Base-by-base conservation (phyloP, 2,329 filamentous ascomycete genomes). In the Trichophyton simii region DNA sequence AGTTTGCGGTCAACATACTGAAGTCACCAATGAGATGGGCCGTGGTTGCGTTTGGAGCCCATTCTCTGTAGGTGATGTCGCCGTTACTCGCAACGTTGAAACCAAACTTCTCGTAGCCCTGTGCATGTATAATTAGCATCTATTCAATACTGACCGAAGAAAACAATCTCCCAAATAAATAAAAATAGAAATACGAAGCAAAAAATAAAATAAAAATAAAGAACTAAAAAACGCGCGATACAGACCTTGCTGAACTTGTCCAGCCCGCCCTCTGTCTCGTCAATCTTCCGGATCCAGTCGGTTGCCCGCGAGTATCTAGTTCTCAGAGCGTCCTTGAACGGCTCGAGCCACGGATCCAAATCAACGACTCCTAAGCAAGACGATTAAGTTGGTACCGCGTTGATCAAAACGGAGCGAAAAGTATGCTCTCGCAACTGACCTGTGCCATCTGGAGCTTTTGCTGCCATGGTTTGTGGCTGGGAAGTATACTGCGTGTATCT, bases 1-100 rank as follows among this genome's bases (percentile, higher is more conserved):
- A 25, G n/a, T 2, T 25, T 42, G 28, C 6, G 7, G 34, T 8
- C 3, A 61, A 72, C 85, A 67, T 78, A 91, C 88, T 99, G 80
- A 97, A 99, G 68, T 97, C 94, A 64, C 94, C 94, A 68, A 95
- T 87, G 59, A 99, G 82, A 72, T 86, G 91, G 58, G 94, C 94
- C 70, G 88, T 81, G 46, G 84, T 79, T 60, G 91, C 92, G 78
- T 91, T 95, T 28, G 94, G 91, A 0, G 94, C 94, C 94, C 94
- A 99, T 81, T 99, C 94, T 67, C 90, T 83, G 75, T 99, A 99
- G 62, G 82, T 80, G 66, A 99, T 90, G 73, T 91, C 91, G 73
- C 89, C 89, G 69, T 95, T 85, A 60, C 83, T 78, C 71, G 87
- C 82, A 63, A 94, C 86, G 67, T 89, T 90, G 75, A 99, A 84